Evolutionary conservation across 148 eudicot species (phyloP).

Genomic region (Spergularia marina): DNA sequence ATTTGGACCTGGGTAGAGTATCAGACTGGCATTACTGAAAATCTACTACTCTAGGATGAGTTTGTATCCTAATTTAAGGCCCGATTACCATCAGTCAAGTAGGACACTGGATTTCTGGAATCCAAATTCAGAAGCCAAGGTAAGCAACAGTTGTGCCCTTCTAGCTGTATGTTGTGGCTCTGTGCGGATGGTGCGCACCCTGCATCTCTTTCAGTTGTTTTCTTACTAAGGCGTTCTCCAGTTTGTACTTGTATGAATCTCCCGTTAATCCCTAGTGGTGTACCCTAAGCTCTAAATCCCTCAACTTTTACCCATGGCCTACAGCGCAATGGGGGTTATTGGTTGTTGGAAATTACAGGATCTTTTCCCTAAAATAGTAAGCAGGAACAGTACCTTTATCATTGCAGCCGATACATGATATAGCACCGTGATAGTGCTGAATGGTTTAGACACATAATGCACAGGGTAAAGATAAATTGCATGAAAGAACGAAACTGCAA

Average conservation of each 20-base stretch:
- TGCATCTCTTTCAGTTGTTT: no score
- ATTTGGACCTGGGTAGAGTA: neutral
- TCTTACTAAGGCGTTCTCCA: no score
- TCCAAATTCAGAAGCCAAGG: neutral
- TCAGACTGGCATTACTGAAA: neutral
- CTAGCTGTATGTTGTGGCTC: neutral
- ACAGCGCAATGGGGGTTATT: neutral
- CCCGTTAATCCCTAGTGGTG: no score
- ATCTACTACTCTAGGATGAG: no score
- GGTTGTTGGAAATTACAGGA: no score
- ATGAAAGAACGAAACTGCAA: neutral
- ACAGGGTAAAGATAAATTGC: neutral
- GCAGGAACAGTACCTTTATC: neutral
- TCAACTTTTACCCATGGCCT: neutral
- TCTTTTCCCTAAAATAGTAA: no score
- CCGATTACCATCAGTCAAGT: neutral
- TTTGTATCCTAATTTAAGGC: no score
- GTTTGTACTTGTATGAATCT: no score
- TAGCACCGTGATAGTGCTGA: neutral
- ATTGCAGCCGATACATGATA: neutral
- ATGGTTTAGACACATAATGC: slow-evolving; percentile 1
- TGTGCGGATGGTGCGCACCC: neutral
- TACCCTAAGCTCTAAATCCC: neutral
- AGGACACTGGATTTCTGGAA: neutral
- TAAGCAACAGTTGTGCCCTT: neutral